Evolutionary conservation across 1,284 basidiomycete genomes (phyloP).

Genomic region (Ceratobasidium sp.): DNA sequence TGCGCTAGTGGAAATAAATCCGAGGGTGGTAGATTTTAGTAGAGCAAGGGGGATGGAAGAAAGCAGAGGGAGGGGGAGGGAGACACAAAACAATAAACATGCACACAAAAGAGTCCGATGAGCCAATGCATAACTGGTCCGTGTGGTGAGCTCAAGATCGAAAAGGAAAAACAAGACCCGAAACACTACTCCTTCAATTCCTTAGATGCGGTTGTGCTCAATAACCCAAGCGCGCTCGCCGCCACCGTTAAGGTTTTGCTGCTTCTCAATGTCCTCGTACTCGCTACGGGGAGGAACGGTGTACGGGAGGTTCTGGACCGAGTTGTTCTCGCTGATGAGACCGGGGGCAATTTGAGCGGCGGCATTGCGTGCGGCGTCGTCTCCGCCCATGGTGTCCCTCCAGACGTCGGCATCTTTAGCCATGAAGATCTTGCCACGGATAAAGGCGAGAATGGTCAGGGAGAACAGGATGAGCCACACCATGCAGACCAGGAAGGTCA

Average conservation of each 20-base stretch:
- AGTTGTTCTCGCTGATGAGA: slow-evolving; percentile 36
- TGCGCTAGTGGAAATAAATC: slow-evolving; percentile 13
- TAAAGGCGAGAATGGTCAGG: slow-evolving; percentile 35
- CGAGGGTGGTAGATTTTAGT: neutral
- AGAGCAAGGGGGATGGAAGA: neutral
- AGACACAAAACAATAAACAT: slow-evolving; percentile 6
- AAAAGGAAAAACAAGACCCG: slow-evolving; percentile 18
- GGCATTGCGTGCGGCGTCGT: slow-evolving; percentile 39
- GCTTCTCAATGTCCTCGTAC: slow-evolving; percentile 41
- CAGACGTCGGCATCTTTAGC: slow-evolving; percentile 41
- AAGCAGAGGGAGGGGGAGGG: neutral
- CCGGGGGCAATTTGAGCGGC: slow-evolving; percentile 29
- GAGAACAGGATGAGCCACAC: slow-evolving; percentile 40
- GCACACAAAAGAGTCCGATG: slow-evolving; percentile 40
- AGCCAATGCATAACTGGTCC: slow-evolving; percentile 44
- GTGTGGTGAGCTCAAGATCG: slow-evolving; percentile 41
- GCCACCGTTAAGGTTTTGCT: slow-evolving; percentile 6
- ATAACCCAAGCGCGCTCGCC: slow-evolving; percentile 38
- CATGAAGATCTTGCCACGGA: slow-evolving; percentile 43
- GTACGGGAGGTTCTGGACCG: slow-evolving; percentile 37
- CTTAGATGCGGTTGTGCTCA: slow-evolving; percentile 38
- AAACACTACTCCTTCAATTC: neutral
- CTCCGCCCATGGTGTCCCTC: slow-evolving; percentile 42
- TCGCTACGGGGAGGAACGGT: slow-evolving; percentile 14
- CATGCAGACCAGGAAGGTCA: slow-evolving; percentile 43